Base-by-base conservation (phyloP, 208 protist genomes). In the Crithidia sp. region DNA sequence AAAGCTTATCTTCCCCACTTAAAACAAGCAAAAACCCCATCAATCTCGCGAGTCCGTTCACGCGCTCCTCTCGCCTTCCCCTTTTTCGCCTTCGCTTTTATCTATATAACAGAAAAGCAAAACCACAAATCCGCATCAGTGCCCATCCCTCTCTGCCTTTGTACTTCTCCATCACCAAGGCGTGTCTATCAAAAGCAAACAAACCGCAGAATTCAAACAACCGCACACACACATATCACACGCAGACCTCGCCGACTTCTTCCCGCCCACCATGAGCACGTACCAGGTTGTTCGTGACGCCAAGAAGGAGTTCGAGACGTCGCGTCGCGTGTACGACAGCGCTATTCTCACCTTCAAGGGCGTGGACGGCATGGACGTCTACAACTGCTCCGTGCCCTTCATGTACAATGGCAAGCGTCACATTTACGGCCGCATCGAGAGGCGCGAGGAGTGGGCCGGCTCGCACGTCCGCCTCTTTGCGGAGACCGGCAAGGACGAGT, bases 381-480 rank as follows among this genome's bases (percentile, higher is more conserved):
- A 89, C 74, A 89, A 89, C 73, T 86, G 81, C 65, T 89, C 84
- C 41, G 78, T 86, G 10, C 84, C 84, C 3, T 89, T 89, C 71
- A 40, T 19, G 39, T 89, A 86, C 81, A 69, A 77, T 49, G 84
- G 84, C 28, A 83, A 79, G 71, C 39, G 37, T 41, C 78, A 89
- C 78, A 85, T 89, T 50, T 89, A 79, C 59, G 84, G 84, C 28
- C 84, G 84, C 54, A 65, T 89, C 16, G 84, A 89, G 71, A 54
- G 67, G 47, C 81, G 77, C 54, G 74, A 79, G 14, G 71, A 82
- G 66, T 89, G 84, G 84, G 84, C 84, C 5, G 58, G 56, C 62
- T 89, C 84, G 40, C 74, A 81, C 57, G 84, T 89, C 41, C 73
- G 77, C 13, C 73, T 89, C 5, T 89, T 89, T 55, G 84, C 63